Evolutionary conservation across 805 yeast genomes (phyloP).

Genomic region (Saturnispora dispora): DNA sequence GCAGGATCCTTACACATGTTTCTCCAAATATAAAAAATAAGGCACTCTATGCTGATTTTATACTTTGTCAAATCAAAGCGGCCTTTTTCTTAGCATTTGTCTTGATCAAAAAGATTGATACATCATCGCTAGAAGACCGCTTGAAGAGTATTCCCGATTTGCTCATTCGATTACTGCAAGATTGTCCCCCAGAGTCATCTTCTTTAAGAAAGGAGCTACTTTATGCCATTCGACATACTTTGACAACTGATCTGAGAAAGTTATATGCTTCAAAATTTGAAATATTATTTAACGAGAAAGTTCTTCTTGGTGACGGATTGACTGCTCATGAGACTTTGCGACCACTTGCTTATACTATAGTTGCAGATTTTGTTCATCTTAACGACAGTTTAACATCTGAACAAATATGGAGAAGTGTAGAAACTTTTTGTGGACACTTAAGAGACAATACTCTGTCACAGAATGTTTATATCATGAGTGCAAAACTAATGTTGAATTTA

Average conservation of each 20-base stretch:
- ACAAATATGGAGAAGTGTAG: slow-evolving; percentile 83
- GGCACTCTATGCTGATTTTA: slow-evolving; percentile 76
- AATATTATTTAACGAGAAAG: slow-evolving; percentile 73
- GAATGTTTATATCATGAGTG: slow-evolving; percentile 94
- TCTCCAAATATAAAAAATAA: slow-evolving; percentile 70
- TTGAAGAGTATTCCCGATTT: slow-evolving; percentile 73
- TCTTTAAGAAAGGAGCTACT: slow-evolving; percentile 86
- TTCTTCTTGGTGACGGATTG: slow-evolving; percentile 84
- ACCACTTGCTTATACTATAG: slow-evolving; percentile 89
- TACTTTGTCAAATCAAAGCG: slow-evolving; percentile 90
- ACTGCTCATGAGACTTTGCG: slow-evolving; percentile 85
- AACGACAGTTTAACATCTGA: slow-evolving; percentile 71
- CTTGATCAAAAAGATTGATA: slow-evolving; percentile 74
- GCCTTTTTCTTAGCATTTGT: slow-evolving; percentile 92
- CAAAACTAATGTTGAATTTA: slow-evolving; percentile 75
- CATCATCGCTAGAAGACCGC: slow-evolving; percentile 49
- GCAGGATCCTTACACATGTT: slow-evolving; percentile 57
- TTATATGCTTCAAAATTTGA: slow-evolving; percentile 82
- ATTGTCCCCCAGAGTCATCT: slow-evolving; percentile 89
- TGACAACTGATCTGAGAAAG: slow-evolving; percentile 78
- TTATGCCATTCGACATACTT: slow-evolving; percentile 91
- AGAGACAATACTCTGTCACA: slow-evolving; percentile 76
- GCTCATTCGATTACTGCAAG: slow-evolving; percentile 77
- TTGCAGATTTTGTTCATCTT: slow-evolving; percentile 92
- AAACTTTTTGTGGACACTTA: slow-evolving; percentile 68